Evolutionary conservation across 176 grass and related monocot genomes (phyloP).

Genomic region (sorghum (Sorghum bicolor)): Sorghum_bicolor_NCBIv3 NC_012870.2:68488501-68489000

Average conservation of each 20-base stretch:
- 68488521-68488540: no score
- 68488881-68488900: background rate
- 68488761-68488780: background rate
- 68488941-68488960: background rate
- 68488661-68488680: background rate
- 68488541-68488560: no score
- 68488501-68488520: no score
- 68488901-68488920: background rate
- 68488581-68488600: no score
- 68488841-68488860: background rate
- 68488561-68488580: no score
- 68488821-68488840: background rate
- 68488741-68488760: background rate
- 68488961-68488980: background rate
- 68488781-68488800: background rate
- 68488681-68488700: background rate
- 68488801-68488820: background rate
- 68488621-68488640: background rate
- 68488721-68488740: background rate
- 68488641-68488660: background rate
- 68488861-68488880: background rate
- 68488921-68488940: slow-evolving; percentile 8
- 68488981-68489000: slow-evolving; percentile 6
- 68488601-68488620: no score
- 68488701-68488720: background rate